These are phyloP conservation scores for Ceratocystis diversiconidia DNA, from an alignment of 2,329 filamentous ascomycete genomes.

Conservation along the genomic window DNA sequence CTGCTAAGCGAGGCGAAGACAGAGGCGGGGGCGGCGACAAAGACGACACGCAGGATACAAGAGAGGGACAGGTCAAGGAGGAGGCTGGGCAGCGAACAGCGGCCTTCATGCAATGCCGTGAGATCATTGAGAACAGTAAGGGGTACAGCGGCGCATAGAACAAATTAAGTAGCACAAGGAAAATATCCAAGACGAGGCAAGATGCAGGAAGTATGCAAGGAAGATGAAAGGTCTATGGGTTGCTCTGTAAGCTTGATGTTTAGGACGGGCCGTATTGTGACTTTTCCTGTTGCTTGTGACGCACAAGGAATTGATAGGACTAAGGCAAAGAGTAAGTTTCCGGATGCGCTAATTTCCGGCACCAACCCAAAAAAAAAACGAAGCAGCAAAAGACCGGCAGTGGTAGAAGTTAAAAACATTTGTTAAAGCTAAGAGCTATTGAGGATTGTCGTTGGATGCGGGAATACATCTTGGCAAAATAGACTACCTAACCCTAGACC, in stretches of 20 bases:
- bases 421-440: too few relatives aligned
- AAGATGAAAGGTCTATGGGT: neutral
- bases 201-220: neutral
- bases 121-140: slow-evolving; percentile 16
- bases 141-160: too few relatives aligned
- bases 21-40: neutral
- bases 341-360: too few relatives aligned
- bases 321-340: neutral
- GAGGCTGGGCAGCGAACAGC: slow-evolving; percentile 13
- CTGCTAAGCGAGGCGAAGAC: slow-evolving; percentile 1
- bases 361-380: too few relatives aligned
- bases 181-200: neutral
- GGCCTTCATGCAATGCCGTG: slow-evolving; percentile 20
- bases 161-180: neutral
- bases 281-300: neutral
- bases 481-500: too few relatives aligned
- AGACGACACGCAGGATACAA: slow-evolving; percentile 11
- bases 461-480: too few relatives aligned
- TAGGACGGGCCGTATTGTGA: neutral
- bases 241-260: neutral
- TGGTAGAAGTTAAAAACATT: too few relatives aligned
- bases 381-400: too few relatives aligned
- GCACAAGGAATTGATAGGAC: neutral
- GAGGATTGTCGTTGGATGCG: too few relatives aligned
- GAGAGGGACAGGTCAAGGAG: slow-evolving; percentile 23